Percentiles rank a stretch among this genome's conserved stretches.
These are phyloP conservation scores for Podospora conica DNA, from an alignment of 495 filamentous ascomycete species.

Conservation along the genomic window DNA sequence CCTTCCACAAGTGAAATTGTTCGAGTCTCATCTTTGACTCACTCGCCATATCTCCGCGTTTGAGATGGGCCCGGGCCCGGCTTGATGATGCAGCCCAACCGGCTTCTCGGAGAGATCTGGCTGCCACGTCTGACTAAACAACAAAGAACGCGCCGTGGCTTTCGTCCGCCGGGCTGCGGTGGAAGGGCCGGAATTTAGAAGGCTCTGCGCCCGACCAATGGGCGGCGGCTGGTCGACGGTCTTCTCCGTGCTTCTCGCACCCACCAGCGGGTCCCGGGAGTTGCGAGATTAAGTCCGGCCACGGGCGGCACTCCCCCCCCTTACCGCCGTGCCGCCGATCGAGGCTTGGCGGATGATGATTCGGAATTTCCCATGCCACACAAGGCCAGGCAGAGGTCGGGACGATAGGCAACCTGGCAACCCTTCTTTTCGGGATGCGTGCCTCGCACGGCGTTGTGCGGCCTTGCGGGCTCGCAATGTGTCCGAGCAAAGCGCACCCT, in stretches of 20 bases:
- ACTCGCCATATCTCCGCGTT: neutral
- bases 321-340: neutral
- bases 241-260: neutral
- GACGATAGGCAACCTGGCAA: too few species aligned
- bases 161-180: neutral
- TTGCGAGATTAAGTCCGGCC: neutral
- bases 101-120: neutral
- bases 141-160: neutral
- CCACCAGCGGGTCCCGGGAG: neutral
- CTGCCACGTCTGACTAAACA: neutral
- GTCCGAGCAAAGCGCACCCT: neutral
- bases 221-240: neutral
- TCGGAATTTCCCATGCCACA: neutral
- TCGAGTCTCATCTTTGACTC: neutral
- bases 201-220: neutral
- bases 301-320: neutral
- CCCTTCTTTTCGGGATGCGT: neutral
- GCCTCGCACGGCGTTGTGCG: neutral
- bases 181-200: neutral
- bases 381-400: neutral
- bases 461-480: neutral
- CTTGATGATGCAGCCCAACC: neutral
- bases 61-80: neutral
- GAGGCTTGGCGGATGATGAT: neutral
- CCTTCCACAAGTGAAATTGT: neutral